Evolutionary conservation across 495 filamentous ascomycete genomes (phyloP).

Genomic region (Hamigera avellanea): DNA sequence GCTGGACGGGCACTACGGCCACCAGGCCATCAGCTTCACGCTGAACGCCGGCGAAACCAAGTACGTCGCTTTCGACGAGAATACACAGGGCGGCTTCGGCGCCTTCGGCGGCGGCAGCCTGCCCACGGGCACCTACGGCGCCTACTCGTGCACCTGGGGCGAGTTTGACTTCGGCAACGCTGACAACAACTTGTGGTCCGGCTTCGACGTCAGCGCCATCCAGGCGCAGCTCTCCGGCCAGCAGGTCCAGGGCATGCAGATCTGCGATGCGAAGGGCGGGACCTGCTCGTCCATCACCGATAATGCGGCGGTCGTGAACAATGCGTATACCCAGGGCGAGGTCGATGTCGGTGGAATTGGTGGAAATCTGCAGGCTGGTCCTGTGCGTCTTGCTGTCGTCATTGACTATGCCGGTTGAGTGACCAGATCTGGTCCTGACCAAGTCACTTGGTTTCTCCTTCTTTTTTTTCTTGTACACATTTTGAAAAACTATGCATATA

Average conservation of each 20-base stretch:
- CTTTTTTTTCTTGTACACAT: too few species aligned
- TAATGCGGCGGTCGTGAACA: conserved; percentile 9
- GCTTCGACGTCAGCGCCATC: conserved; percentile 47
- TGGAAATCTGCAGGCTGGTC: conserved; percentile 8
- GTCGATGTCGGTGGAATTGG: conserved; percentile 17
- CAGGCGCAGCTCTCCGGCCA: conserved; percentile 18
- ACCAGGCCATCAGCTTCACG: conserved; percentile 28
- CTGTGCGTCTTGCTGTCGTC: conserved; percentile 23
- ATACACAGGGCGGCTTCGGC: conserved; percentile 32
- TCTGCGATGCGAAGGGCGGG: conserved; percentile 17
- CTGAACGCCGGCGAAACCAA: conserved; percentile 25
- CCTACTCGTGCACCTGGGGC: conserved; percentile 38
- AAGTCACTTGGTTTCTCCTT: too few species aligned
- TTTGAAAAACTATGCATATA: too few species aligned
- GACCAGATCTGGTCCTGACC: too few species aligned
- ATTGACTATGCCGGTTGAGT: conserved; percentile 17
- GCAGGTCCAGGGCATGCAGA: conserved; percentile 29
- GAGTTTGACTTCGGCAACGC: conserved; percentile 42
- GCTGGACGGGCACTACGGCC: conserved; percentile 28
- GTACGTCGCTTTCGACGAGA: conserved; percentile 36
- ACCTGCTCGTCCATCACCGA: conserved; percentile 26
- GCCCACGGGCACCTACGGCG: conserved; percentile 17
- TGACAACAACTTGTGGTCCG: conserved; percentile 31
- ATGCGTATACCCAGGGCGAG: conserved; percentile 25
- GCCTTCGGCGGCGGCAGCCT: conserved; percentile 20